Percentiles rank a stretch among this genome's conserved stretches.
Evolutionary conservation across 1,139 yeast species (phyloP).

Genomic region (Debaryomyces robertsiae): DNA sequence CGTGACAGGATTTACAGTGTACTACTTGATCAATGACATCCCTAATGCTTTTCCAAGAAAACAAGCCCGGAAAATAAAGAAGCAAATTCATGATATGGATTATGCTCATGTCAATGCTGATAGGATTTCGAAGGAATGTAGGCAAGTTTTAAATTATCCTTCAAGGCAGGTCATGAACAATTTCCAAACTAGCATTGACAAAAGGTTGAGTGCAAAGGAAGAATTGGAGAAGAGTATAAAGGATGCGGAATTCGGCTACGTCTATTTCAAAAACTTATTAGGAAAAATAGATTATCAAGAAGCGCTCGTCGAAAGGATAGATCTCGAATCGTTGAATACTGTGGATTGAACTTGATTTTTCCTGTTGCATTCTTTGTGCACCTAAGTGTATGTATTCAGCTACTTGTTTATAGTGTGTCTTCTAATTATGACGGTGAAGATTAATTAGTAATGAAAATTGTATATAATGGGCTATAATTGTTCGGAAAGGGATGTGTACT

Average conservation of each 20-base stretch:
- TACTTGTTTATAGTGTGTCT: constrained; percentile 5
- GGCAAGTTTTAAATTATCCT: constrained; percentile 80
- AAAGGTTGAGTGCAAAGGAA: constrained; percentile 60
- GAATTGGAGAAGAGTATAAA: constrained; percentile 55
- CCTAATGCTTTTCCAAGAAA: constrained; percentile 90
- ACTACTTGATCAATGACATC: constrained; percentile 73
- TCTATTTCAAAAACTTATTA: constrained; percentile 60
- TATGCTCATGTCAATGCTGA: constrained; percentile 78
- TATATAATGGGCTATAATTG: too few species aligned
- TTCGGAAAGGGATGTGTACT: too few species aligned
- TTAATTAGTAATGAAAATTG: neutral
- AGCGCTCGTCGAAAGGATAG: constrained; percentile 48
- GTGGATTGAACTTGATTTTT: constrained; percentile 36
- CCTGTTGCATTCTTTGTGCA: neutral
- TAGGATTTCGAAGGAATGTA: constrained; percentile 78
- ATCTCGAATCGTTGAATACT: constrained; percentile 52
- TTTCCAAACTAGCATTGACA: constrained; percentile 71
- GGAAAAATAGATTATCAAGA: constrained; percentile 52
- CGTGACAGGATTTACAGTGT: constrained; percentile 59
- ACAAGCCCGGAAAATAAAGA: constrained; percentile 68
- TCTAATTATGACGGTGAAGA: neutral
- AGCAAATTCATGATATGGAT: constrained; percentile 64
- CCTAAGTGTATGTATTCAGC: neutral
- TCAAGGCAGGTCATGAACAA: constrained; percentile 79
- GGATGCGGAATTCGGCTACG: constrained; percentile 59